Evolutionary conservation across 2,329 filamentous ascomycete species (phyloP).

Genomic region (Paracoccidioides lutzii): DNA sequence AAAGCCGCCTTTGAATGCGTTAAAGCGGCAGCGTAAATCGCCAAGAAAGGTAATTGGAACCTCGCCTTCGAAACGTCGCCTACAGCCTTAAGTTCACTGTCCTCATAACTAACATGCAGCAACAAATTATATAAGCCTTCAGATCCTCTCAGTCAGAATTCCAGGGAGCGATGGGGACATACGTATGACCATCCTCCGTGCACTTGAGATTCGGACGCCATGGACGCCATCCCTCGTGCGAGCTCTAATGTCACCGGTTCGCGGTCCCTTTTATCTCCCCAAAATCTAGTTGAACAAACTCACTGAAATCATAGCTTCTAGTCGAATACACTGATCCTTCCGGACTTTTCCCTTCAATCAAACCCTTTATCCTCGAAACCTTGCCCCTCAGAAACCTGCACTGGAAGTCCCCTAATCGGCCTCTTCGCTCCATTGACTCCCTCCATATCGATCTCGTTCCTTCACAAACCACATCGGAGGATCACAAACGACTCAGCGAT

Average conservation of each 20-base stretch:
- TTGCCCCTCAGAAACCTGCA: slow-evolving; percentile 84
- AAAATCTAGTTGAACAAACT: slow-evolving; percentile 3
- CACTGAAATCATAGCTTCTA: slow-evolving; percentile 25
- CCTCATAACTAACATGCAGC: neutral
- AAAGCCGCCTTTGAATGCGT: neutral
- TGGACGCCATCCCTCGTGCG: slow-evolving; percentile 34
- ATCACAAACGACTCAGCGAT: slow-evolving; percentile 26
- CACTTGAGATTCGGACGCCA: slow-evolving; percentile 15
- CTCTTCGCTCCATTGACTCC: slow-evolving; percentile 82
- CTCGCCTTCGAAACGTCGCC: neutral
- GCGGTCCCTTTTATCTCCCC: slow-evolving; percentile 7
- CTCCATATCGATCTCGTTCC: slow-evolving; percentile 81
- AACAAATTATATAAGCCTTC: neutral
- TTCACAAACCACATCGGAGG: slow-evolving; percentile 34
- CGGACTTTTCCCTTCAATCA: slow-evolving; percentile 70
- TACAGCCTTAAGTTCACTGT: neutral
- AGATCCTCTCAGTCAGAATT: neutral
- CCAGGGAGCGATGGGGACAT: neutral
- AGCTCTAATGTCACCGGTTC: slow-evolving; percentile 64
- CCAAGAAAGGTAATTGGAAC: neutral
- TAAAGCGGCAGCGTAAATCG: neutral
- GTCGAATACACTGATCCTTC: slow-evolving; percentile 96
- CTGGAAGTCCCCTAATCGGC: slow-evolving; percentile 90
- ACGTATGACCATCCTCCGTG: slow-evolving; percentile 5
- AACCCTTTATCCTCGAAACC: slow-evolving; percentile 61